A percentile compares a stretch with the other conserved stretches of the same genome.
Evolutionary conservation across 176 grass and related monocot species (phyloP).

Genomic region (Triticum timopheevii): DNA sequence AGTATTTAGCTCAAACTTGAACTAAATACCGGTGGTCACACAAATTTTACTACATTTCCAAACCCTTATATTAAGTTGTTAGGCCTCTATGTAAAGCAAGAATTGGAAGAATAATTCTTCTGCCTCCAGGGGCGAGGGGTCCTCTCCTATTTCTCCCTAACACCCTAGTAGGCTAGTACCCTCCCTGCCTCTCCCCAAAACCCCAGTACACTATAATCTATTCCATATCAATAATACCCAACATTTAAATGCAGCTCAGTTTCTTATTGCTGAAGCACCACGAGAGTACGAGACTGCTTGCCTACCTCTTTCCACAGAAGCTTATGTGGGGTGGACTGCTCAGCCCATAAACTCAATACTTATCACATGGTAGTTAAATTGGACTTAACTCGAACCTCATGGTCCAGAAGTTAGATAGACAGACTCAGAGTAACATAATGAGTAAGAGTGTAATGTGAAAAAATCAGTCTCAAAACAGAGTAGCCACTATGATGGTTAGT

Average conservation of each 20-base stretch:
- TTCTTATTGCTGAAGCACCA: conserved; percentile 4
- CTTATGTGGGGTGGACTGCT: neutral
- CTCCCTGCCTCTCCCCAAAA: neutral
- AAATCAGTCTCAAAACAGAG: neutral
- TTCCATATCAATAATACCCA: neutral
- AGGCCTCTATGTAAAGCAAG: neutral
- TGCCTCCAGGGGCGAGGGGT: neutral
- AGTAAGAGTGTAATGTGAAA: neutral
- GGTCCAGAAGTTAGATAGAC: neutral
- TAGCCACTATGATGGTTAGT: neutral
- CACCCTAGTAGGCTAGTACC: neutral
- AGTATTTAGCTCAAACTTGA: too few relatives aligned
- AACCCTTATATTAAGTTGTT: neutral
- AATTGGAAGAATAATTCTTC: neutral
- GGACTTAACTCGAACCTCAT: neutral
- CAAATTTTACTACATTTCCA: too few relatives aligned
- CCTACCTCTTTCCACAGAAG: neutral
- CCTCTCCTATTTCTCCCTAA: too few relatives aligned
- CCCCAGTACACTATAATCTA: neutral
- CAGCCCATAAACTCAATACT: neutral
- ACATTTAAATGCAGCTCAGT: neutral
- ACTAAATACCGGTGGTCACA: too few relatives aligned
- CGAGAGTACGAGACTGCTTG: neutral
- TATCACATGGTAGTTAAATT: neutral
- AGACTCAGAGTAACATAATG: neutral